Evolutionary conservation across 2,329 filamentous ascomycete species (phyloP).

Genomic region (Colletotrichum plurivorum): DNA sequence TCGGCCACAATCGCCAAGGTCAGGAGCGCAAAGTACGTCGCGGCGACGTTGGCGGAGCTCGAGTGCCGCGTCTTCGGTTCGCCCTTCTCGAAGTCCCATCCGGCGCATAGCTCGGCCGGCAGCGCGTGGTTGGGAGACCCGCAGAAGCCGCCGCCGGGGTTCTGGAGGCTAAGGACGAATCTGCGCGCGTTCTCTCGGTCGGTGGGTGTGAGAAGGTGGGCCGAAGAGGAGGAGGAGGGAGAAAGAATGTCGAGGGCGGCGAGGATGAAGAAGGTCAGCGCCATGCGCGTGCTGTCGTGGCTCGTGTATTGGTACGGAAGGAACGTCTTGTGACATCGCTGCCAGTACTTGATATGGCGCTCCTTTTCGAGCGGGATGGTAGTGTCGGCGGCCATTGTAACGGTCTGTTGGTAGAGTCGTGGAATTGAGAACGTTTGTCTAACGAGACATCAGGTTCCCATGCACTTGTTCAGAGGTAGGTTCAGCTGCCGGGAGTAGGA

Average conservation of each 20-base stretch:
- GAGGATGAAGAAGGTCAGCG: slow-evolving; percentile 90
- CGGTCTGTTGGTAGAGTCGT: neutral
- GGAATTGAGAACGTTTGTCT: neutral
- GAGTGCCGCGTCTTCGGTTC: slow-evolving; percentile 44
- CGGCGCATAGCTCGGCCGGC: slow-evolving; percentile 49
- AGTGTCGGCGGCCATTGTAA: slow-evolving; percentile 42
- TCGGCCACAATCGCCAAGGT: slow-evolving; percentile 71
- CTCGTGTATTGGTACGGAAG: slow-evolving; percentile 88
- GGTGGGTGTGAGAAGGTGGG: slow-evolving; percentile 59
- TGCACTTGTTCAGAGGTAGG: too few relatives aligned
- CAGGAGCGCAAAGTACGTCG: slow-evolving; percentile 90
- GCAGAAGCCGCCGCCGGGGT: slow-evolving; percentile 89
- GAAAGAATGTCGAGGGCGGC: slow-evolving; percentile 87
- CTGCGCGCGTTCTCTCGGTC: slow-evolving; percentile 65
- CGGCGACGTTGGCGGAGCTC: slow-evolving; percentile 80
- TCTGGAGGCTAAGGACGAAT: slow-evolving; percentile 91
- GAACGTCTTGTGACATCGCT: slow-evolving; percentile 85
- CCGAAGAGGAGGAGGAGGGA: slow-evolving; percentile 57
- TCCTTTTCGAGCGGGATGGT: slow-evolving; percentile 66
- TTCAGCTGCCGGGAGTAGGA: too few relatives aligned
- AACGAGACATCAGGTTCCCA: neutral
- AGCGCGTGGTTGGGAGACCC: slow-evolving; percentile 80
- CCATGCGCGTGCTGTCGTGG: slow-evolving; percentile 92
- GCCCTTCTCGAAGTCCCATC: slow-evolving; percentile 41
- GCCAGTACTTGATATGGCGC: slow-evolving; percentile 91